Base-by-base conservation (phyloP, 2,329 filamentous ascomycete species). In the Penicillium sp. region DNA sequence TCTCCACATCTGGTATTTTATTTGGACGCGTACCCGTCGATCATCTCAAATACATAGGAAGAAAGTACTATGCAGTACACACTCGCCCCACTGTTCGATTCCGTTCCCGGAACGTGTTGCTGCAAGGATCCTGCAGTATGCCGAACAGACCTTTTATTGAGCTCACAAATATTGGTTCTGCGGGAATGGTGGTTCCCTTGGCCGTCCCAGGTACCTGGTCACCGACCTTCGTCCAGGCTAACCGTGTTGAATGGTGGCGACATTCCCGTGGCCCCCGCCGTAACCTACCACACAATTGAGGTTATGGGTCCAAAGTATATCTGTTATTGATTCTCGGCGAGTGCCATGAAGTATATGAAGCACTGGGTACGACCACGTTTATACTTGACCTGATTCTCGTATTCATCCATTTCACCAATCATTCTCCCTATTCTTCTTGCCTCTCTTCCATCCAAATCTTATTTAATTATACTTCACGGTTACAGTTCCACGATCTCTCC, bases 331-430 rank as follows among this genome's bases (percentile, higher is more conserved):
- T 31, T 58, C 57, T 62, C 49, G 44, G 53, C 50, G 43, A 45
- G 29, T 52, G 41, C 42, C 42, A 31, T 48, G 35, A 59, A 53
- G 57, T 66, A 66, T 66, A 64, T 66, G 64, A 66, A 66, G 56
- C 31, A 57, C 55, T 21, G n/a, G 27, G 8, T 29, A 57, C 38
- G 39, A 31, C 58, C 42, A 13, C n/a, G 6, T 55, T 25, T 23
- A 49, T 44, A 17, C 35, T 57, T 48, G 39, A 55, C 25, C 42
- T n/a, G 27, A 48, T 41, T 56, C 41, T 43, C 29, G 19, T 52
- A 43, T 49, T 27, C 21, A 35, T 43, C 38, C 52, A 33, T 31
- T 4, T 21, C n/a, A 17, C 15, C 15, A 17, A 35, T 21, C 19
- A 10, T 38, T 33, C 38, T 31, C 13, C 12, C 23, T 47, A 31